Base-by-base conservation (phyloP, 2,329 filamentous ascomycete genomes). In the Leptographium galeiforme region DNA sequence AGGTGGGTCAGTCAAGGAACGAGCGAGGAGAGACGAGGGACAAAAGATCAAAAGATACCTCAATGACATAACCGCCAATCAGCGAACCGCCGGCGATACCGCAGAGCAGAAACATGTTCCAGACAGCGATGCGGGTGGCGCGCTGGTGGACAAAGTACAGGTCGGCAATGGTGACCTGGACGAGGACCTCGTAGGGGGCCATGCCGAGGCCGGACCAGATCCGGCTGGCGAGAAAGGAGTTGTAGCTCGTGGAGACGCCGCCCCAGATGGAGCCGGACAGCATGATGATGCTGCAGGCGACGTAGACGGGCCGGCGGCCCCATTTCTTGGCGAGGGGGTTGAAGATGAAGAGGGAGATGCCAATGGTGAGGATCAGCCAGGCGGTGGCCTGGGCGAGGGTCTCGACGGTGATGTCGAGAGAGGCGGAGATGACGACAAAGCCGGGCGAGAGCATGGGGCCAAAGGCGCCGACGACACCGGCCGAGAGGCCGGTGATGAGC, bases 281-380 rank as follows among this genome's bases (percentile, higher is more conserved):
- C 65, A 77, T 73, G 53, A 74, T 68, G 41, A 69, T 58, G 53
- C 70, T 72, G 41, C 71, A 69, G 19, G 72, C 39, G 4, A 77
- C 62, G 60, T 75, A 78, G 5, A 78, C 68, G 1, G 75, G 72
- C 2, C 75, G 67, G 19, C 71, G 68, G 14, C 75, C 76, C 53
- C 71, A 65, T 52, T 75, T 73, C 51, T 75, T 72, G 2, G 74
- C 74, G 6, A 77, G 63, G 0, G 75, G 74, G 58, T 75, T 75
- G 56, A 72, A 69, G 50, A 78, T 64, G 58, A 78, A 73, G 41
- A 76, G 67, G 1, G 69, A 70, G 1, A 74, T 60, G 6, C 73
- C 74, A 19, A 77, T 67, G 38, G 68, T 66, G 14, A 77, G 66
- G 39, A 75, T 72, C 6, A 74, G 62, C 72, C 72, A 76, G 1